phyloP scores from a whole-genome alignment of 352 stramenopile genomes.

The Phytophthora pisi region DNA sequence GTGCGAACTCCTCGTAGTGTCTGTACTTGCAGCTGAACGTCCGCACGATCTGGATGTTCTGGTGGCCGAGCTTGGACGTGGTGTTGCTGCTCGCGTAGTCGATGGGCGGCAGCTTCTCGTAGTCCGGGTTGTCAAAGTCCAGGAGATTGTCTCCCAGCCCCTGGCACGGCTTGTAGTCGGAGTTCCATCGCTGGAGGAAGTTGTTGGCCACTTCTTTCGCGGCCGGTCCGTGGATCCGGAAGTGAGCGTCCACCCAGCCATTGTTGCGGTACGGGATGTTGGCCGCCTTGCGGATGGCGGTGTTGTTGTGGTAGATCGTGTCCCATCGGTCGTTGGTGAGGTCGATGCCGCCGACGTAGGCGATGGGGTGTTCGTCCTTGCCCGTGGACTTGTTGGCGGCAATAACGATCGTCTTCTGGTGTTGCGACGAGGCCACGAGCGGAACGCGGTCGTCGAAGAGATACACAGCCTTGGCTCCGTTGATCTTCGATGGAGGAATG shows the following conservation, averaged over 20 bases:
- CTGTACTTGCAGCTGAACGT: slow-evolving; percentile 66
- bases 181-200: slow-evolving; percentile 63
- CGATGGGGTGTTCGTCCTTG: slow-evolving; percentile 36
- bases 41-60: slow-evolving; percentile 52
- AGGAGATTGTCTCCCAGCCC: slow-evolving; percentile 40
- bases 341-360: slow-evolving; percentile 64
- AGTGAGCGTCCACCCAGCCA: slow-evolving; percentile 59
- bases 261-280: slow-evolving; percentile 39
- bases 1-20: slow-evolving; percentile 62
- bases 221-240: slow-evolving; percentile 53
- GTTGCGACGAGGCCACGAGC: slow-evolving; percentile 38
- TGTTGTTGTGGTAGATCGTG: slow-evolving; percentile 51
- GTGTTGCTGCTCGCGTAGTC: slow-evolving; percentile 20
- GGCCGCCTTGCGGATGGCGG: slow-evolving; percentile 34
- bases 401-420: slow-evolving; percentile 58
- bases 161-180: slow-evolving; percentile 28
- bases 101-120: slow-evolving; percentile 17
- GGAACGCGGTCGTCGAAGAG: slow-evolving; percentile 63
- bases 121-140: slow-evolving; percentile 53
- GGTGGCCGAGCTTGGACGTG: slow-evolving; percentile 11
- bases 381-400: slow-evolving; percentile 8
- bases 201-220: slow-evolving; percentile 61
- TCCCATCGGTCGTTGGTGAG: slow-evolving; percentile 65
- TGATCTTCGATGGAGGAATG: slow-evolving; percentile 20
- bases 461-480: slow-evolving; percentile 33